phyloP scores from a whole-genome alignment of 352 stramenopile genomes.

The Peronospora farinosa region DNA sequence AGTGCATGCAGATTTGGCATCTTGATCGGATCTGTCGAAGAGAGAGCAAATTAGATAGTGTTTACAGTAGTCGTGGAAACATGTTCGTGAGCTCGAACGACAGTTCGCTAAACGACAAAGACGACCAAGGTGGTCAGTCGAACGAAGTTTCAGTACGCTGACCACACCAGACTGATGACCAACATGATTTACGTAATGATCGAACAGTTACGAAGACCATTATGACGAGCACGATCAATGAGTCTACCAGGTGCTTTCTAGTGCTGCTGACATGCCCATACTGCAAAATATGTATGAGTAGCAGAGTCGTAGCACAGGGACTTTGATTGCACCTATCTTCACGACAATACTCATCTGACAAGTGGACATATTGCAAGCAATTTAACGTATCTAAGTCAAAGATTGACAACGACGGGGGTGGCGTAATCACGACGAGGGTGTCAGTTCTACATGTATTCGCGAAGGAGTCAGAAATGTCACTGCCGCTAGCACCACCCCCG shows the following conservation, averaged over 20 bases:
- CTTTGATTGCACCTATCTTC: no score
- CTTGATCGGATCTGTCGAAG: conserved; percentile 2
- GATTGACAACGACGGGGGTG: no score
- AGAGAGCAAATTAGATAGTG: conserved; percentile 22
- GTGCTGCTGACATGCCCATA: no score
- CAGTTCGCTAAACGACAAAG: conserved; percentile 17
- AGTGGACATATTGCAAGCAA: no score
- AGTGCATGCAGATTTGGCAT: conserved; percentile 16
- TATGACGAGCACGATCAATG: background rate
- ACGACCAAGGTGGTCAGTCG: conserved; percentile 1
- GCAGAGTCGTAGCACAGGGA: no score
- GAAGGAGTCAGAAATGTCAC: no score
- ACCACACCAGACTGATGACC: conserved; percentile 1
- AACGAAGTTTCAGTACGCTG: conserved; percentile 6
- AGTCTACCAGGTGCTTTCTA: background rate
- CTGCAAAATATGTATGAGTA: no score
- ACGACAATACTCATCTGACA: no score
- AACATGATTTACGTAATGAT: background rate
- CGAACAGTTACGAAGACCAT: background rate
- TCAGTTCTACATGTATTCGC: no score
- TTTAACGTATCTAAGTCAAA: no score
- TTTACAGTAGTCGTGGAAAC: background rate
- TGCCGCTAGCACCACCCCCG: no score
- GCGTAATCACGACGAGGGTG: no score
- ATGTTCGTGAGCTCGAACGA: background rate